Evolutionary conservation across 1,139 yeast genomes (phyloP), one percentile per base, ranked within the genome.

Genomic region (Meyerozyma elateridarum): DNA sequence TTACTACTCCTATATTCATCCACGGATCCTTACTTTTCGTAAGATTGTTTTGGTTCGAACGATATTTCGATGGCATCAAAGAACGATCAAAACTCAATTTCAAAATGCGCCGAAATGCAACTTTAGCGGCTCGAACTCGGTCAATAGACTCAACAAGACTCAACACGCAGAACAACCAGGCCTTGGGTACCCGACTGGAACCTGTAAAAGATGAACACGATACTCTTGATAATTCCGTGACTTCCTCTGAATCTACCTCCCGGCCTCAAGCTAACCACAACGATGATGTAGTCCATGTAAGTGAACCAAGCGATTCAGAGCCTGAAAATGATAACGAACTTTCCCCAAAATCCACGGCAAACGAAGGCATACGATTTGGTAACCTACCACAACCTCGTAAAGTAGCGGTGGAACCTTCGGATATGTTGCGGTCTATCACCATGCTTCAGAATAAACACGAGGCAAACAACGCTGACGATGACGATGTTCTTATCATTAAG

Each of bases 11-110:
- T 0, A 85, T 91, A 15, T 83, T 84, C 51, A 87, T 93, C 37
- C 95, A 91, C 54, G 79, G 95, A 1, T 72, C 79, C 1, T 63
- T 91, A 26, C 78, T 87, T 13, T 78, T 87, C 44, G 65, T 89
- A n/a, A 70, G 97, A 33, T 62, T 91, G 29, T 85, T 84, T 52
- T 85, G 95, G 84, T 91, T 85, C 56, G 96, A 89, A 52, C 73
- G 88, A 41, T 75, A 83, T 46, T 88, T 93, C 54, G 91, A 85
- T 52, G 76, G 81, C 44, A 89, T 93, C 49, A 81, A 81, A 43
- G 76, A 70, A 36, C 70, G 72, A 34, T 85, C 95, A 14, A 84
- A 83, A 49, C 53, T 75, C 41, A 82, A 88, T 50, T 82, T 78
- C 51, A 73, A 76, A 51, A 80, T 85, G 85, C 73, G 96, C 47